A percentile compares a stretch with the other conserved stretches of the same genome.
phyloP scores from a whole-genome alignment of 1,284 basidiomycete genomes.

The Ceratobasidium papillatum region DNA sequence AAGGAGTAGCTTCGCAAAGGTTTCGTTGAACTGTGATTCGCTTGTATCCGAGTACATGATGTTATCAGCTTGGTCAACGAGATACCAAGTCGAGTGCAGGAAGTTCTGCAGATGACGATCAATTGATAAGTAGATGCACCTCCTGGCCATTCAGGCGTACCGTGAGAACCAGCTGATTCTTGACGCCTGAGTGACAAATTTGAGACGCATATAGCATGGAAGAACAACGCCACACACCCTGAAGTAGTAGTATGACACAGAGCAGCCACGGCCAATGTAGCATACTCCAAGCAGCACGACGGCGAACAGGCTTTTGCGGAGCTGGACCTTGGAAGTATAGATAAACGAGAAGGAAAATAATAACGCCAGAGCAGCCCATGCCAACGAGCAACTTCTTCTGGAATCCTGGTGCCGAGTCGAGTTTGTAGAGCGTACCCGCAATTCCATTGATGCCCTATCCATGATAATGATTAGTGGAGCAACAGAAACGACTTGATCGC shows the following conservation, averaged over 20 bases:
- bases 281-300: slow-evolving; percentile 5
- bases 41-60: background rate
- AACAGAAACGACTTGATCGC: too few relatives aligned
- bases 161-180: slow-evolving; percentile 3
- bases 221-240: background rate
- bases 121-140: background rate
- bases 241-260: slow-evolving; percentile 13
- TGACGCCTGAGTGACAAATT: slow-evolving; percentile 1
- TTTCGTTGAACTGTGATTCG: background rate
- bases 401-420: slow-evolving; percentile 9
- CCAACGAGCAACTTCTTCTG: background rate
- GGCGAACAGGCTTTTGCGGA: background rate
- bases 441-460: slow-evolving; percentile 23
- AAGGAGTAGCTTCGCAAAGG: background rate
- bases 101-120: background rate
- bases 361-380: background rate
- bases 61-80: background rate
- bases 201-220: background rate
- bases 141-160: background rate
- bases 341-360: slow-evolving; percentile 12
- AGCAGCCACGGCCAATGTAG: slow-evolving; percentile 20
- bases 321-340: slow-evolving; percentile 28
- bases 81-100: background rate
- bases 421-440: background rate
- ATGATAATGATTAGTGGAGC: background rate